phyloP scores from a whole-genome alignment of 352 stramenopile genomes.

The Pythium aquatile region DNA sequence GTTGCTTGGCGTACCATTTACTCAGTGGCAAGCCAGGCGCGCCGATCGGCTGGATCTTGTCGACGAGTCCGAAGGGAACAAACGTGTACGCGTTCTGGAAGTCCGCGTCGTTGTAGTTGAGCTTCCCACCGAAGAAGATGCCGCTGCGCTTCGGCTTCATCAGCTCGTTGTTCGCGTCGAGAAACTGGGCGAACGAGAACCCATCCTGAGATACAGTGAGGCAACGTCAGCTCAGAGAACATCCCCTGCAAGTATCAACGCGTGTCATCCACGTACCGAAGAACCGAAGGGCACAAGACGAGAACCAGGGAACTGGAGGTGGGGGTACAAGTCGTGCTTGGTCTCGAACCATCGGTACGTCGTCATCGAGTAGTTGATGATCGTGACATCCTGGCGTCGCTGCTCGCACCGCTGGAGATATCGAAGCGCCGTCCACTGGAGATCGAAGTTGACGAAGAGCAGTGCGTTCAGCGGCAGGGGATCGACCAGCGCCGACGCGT shows the following conservation, averaged over 20 bases:
- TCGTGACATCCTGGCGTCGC: slow-evolving; percentile 50
- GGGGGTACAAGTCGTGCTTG: slow-evolving; percentile 54
- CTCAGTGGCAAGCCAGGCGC: slow-evolving; percentile 26
- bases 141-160: slow-evolving; percentile 12
- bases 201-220: slow-evolving; percentile 11
- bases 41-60: slow-evolving; percentile 41
- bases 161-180: slow-evolving; percentile 19
- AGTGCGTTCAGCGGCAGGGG: slow-evolving; percentile 64
- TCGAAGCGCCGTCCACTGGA: slow-evolving; percentile 85
- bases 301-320: slow-evolving; percentile 47
- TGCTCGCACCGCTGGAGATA: slow-evolving; percentile 87
- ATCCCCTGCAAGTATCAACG: neutral
- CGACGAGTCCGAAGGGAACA: slow-evolving; percentile 50
- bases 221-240: neutral
- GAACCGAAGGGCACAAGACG: slow-evolving; percentile 22
- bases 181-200: slow-evolving; percentile 32
- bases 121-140: slow-evolving; percentile 73
- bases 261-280: slow-evolving; percentile 8
- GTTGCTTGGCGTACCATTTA: slow-evolving; percentile 48
- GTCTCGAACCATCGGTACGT: slow-evolving; percentile 63
- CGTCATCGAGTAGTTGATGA: slow-evolving; percentile 88
- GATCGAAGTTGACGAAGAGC: slow-evolving; percentile 86
- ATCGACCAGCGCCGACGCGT: slow-evolving; percentile 73
- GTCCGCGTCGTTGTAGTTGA: slow-evolving; percentile 58
- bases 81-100: slow-evolving; percentile 50